Evolutionary conservation across 2,329 filamentous ascomycete genomes (phyloP).

Genomic region (Cyclaneusma minus): DNA sequence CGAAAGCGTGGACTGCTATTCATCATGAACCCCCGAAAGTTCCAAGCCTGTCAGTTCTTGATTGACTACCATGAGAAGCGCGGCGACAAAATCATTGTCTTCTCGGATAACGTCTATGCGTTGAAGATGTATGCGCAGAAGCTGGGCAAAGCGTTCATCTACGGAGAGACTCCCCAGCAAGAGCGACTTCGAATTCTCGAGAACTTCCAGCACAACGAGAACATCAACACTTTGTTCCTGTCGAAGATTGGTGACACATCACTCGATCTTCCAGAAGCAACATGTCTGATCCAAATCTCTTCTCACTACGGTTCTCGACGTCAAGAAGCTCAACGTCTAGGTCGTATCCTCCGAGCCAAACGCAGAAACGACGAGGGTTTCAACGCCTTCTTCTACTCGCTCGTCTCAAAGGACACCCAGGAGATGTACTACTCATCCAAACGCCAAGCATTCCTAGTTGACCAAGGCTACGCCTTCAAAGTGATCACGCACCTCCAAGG

Average conservation of each 20-base stretch:
- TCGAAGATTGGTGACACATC: constrained; percentile 98
- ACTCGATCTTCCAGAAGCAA: constrained; percentile 91
- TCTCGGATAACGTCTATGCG: constrained; percentile 94
- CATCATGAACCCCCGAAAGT: constrained; percentile 96
- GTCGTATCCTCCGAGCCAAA: constrained; percentile 87
- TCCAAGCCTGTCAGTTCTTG: constrained; percentile 94
- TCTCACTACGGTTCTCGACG: constrained; percentile 94
- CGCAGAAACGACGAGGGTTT: constrained; percentile 94
- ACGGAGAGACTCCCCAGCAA: constrained; percentile 69
- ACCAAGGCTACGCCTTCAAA: constrained; percentile 98
- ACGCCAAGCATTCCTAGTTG: constrained; percentile 89
- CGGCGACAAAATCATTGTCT: constrained; percentile 96
- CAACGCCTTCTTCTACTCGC: constrained; percentile 96
- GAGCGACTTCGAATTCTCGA: constrained; percentile 80
- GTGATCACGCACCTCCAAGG: constrained; percentile 93
- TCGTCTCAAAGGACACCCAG: constrained; percentile 92
- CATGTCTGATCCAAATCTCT: constrained; percentile 91
- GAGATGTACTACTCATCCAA: constrained; percentile 98
- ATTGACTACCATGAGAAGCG: constrained; percentile 93
- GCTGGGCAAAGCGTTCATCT: constrained; percentile 78
- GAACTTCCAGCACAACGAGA: constrained; percentile 87
- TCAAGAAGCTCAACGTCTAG: constrained; percentile 88
- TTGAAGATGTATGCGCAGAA: constrained; percentile 73
- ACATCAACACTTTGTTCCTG: constrained; percentile 83
- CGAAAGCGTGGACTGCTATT: constrained; percentile 59